phyloP scores from a whole-genome alignment of 2,329 filamentous ascomycete species.

The Calonectria montana region DNA sequence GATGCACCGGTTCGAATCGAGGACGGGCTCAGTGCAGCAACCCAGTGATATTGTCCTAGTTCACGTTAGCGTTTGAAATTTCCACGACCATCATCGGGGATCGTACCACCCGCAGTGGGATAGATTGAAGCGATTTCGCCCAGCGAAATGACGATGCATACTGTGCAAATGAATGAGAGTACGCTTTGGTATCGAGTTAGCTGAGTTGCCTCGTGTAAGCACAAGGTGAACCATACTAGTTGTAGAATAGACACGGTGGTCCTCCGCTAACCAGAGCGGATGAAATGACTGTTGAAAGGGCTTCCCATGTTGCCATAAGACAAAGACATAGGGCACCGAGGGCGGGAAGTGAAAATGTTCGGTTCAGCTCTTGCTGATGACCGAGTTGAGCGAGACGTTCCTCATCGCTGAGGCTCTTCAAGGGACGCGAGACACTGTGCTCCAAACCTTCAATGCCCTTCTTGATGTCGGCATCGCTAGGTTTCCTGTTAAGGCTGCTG shows the following conservation, averaged over 20 bases:
- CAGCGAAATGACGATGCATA: slow-evolving; percentile 53
- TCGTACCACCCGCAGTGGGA: slow-evolving; percentile 46
- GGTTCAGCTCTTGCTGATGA: slow-evolving; percentile 17
- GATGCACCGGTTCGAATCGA: slow-evolving; percentile 18
- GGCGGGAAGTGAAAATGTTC: slow-evolving; percentile 19
- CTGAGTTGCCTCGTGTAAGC: not conserved
- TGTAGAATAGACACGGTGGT: slow-evolving; percentile 34
- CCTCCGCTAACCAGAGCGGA: slow-evolving; percentile 12
- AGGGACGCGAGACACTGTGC: slow-evolving; percentile 12
- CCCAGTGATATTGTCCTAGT: slow-evolving; percentile 59
- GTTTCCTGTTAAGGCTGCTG: not conserved
- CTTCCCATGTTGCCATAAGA: slow-evolving; percentile 24
- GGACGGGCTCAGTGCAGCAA: slow-evolving; percentile 48
- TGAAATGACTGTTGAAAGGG: slow-evolving; percentile 17
- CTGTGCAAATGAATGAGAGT: slow-evolving; percentile 53
- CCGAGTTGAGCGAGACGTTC: slow-evolving; percentile 24
- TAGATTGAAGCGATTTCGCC: slow-evolving; percentile 54
- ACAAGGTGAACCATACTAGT: slow-evolving; percentile 45
- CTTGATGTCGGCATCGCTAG: slow-evolving; percentile 14
- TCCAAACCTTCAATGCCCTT: not conserved
- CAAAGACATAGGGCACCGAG: slow-evolving; percentile 14
- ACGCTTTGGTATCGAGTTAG: slow-evolving; percentile 45
- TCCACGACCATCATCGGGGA: not conserved
- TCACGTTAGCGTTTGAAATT: not conserved
- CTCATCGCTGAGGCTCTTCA: slow-evolving; percentile 22